Conservation (phyloP, 192 early-diverging fungal species). For the Coemansia sp. region DNA sequence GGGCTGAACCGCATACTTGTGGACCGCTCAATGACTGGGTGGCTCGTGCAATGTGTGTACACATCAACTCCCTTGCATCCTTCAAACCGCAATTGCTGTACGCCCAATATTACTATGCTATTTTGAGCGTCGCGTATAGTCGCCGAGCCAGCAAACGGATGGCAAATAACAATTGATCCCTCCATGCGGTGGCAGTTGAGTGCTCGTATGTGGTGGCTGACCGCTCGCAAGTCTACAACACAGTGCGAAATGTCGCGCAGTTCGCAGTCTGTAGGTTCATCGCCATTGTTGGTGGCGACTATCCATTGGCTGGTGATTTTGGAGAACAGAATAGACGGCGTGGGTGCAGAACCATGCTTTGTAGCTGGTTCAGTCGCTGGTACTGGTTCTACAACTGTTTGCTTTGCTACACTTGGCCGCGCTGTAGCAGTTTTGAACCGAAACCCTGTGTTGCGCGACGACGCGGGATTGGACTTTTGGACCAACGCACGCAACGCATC, state of each 20-base stretch:
- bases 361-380: neutral
- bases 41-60: constrained; percentile 69
- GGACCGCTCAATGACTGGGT: constrained; percentile 88
- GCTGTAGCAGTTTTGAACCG: constrained; percentile 31
- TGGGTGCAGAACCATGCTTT: too few species aligned
- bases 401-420: neutral
- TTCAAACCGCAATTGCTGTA: constrained; percentile 89
- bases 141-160: constrained; percentile 69
- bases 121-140: constrained; percentile 65
- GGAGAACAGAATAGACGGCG: neutral
- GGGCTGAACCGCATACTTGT: constrained; percentile 66
- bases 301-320: constrained; percentile 12
- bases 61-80: constrained; percentile 62
- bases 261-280: constrained; percentile 31
- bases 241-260: constrained; percentile 57
- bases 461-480: constrained; percentile 3
- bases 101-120: constrained; percentile 65
- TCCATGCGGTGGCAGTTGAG: constrained; percentile 75
- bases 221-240: constrained; percentile 63
- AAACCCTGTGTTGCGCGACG: constrained; percentile 19
- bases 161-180: constrained; percentile 65
- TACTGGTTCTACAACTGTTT: neutral
- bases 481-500: constrained; percentile 28
- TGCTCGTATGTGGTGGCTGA: constrained; percentile 58
- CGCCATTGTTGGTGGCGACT: neutral